Evolutionary conservation across 306 rosid genomes (phyloP).

Genomic region (Aeschynomene evenia): DNA sequence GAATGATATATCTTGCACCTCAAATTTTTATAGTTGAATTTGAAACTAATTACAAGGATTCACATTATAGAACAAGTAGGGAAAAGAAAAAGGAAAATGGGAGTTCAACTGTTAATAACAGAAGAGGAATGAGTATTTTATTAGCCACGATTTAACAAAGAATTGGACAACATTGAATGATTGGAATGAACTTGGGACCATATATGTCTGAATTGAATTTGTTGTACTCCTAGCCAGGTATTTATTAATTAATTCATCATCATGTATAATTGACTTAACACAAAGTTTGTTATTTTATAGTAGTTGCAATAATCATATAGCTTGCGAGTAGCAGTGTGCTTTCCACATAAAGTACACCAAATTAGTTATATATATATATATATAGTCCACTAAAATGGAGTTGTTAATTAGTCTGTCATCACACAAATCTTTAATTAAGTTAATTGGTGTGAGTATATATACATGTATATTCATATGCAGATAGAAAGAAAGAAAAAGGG

Average conservation of each 20-base stretch:
- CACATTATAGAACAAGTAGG: background rate
- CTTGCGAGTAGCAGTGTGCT: background rate
- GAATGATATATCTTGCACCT: background rate
- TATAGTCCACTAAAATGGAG: background rate
- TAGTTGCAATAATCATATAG: background rate
- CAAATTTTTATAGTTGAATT: background rate
- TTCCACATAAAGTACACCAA: background rate
- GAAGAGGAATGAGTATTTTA: constrained; percentile 2
- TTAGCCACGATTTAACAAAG: constrained; percentile 21
- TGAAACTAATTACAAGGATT: constrained; percentile 2
- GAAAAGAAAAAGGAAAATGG: constrained; percentile 21
- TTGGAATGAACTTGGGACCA: constrained; percentile 35
- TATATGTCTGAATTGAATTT: constrained; percentile 31
- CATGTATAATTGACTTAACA: constrained; percentile 6
- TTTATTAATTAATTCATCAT: too few relatives aligned
- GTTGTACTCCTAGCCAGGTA: background rate
- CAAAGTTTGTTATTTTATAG: background rate
- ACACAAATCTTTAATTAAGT: background rate
- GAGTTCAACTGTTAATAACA: background rate
- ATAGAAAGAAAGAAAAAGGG: background rate
- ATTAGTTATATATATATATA: background rate
- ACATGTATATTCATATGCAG: background rate
- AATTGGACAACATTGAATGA: constrained; percentile 30
- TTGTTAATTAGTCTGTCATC: too few relatives aligned
- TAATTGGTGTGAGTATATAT: background rate